Conservation (phyloP, 23 red algal genomes). For the Gracilaria gracilis region DNA sequence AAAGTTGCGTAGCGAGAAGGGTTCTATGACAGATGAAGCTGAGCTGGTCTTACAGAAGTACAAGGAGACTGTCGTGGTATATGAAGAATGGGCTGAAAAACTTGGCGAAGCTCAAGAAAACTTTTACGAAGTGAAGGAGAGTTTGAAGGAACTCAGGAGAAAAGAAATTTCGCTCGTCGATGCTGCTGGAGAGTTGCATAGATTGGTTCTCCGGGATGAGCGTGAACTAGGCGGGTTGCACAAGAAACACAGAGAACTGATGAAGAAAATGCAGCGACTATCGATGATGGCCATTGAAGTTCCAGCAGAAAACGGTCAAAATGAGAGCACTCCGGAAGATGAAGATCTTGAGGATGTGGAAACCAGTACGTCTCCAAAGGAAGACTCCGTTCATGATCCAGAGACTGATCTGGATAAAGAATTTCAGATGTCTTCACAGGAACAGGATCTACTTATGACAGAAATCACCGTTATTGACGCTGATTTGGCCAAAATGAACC, state of each 20-base stretch:
- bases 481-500: slow-evolving; percentile 65
- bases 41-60: slow-evolving; percentile 48
- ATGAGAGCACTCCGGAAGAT: slow-evolving; percentile 2
- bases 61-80: slow-evolving; percentile 51
- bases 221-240: slow-evolving; percentile 36
- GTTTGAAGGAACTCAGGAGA: slow-evolving; percentile 66
- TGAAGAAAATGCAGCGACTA: slow-evolving; percentile 23
- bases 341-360: slow-evolving; percentile 26
- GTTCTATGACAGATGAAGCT: slow-evolving; percentile 66
- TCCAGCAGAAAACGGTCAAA: slow-evolving; percentile 35
- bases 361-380: not conserved
- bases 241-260: slow-evolving; percentile 40
- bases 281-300: slow-evolving; percentile 52
- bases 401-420: slow-evolving; percentile 44
- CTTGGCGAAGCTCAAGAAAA: slow-evolving; percentile 35
- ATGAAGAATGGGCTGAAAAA: slow-evolving; percentile 68
- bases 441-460: slow-evolving; percentile 43
- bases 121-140: slow-evolving; percentile 45
- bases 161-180: slow-evolving; percentile 68
- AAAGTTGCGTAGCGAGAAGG: slow-evolving; percentile 10
- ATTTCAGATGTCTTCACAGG: slow-evolving; percentile 47
- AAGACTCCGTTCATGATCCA: slow-evolving; percentile 30
- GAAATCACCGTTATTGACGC: slow-evolving; percentile 75
- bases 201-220: slow-evolving; percentile 36
- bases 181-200: slow-evolving; percentile 45